Percentiles rank a stretch among this genome's conserved stretches.
Evolutionary conservation across 2,329 filamentous ascomycete genomes (phyloP).

Genomic region (Sporothrix mexicana): DNA sequence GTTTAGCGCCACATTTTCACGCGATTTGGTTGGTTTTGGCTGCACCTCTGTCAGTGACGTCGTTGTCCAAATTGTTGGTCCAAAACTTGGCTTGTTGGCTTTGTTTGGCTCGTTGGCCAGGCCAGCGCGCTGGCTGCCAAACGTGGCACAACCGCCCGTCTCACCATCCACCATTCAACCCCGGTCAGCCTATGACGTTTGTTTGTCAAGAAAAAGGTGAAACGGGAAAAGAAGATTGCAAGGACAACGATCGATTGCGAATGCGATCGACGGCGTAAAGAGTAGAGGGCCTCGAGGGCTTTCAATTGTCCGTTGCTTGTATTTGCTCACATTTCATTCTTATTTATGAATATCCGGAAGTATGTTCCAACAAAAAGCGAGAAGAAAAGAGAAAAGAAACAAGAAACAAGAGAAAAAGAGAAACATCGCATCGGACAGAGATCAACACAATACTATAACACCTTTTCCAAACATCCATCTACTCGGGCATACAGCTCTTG

Average conservation of each 20-base stretch:
- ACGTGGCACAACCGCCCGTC: neutral
- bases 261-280: too few relatives aligned
- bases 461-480: neutral
- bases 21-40: neutral
- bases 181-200: neutral
- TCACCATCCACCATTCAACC: neutral
- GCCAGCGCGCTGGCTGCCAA: neutral
- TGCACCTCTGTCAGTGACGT: neutral
- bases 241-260: too few relatives aligned
- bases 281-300: too few relatives aligned
- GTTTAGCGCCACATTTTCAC: neutral
- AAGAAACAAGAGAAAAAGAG: neutral
- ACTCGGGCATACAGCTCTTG: conserved; percentile 8
- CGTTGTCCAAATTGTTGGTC: conserved; percentile 1
- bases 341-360: too few relatives aligned
- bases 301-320: too few relatives aligned
- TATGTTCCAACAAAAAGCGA: too few relatives aligned
- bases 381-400: neutral
- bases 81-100: conserved; percentile 1
- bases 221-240: neutral
- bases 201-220: neutral
- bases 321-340: too few relatives aligned
- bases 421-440: too few relatives aligned
- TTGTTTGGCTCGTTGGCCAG: neutral
- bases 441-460: too few relatives aligned